Evolutionary conservation across 495 filamentous ascomycete species (phyloP).

Genomic region (Neurospora intermedia): DNA sequence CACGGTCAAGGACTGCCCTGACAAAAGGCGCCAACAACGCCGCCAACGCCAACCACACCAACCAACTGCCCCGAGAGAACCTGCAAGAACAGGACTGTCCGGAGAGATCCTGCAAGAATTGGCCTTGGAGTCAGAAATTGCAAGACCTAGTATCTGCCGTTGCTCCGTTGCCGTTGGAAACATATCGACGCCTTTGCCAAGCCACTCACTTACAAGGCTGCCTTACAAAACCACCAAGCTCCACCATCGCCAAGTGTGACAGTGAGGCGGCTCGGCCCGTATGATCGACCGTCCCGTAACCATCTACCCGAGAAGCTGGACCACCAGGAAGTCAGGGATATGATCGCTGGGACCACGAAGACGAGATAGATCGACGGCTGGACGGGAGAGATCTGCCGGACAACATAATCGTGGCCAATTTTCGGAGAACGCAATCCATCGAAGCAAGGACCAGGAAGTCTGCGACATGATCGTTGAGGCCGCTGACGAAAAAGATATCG

Average conservation of each 20-base stretch:
- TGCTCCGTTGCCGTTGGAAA: no score
- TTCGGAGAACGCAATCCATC: neutral
- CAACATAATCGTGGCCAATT: slow-evolving; percentile 30
- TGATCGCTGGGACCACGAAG: neutral
- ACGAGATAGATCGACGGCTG: slow-evolving; percentile 16
- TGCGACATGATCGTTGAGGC: slow-evolving; percentile 59
- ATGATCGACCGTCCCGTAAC: neutral
- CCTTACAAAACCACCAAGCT: slow-evolving; percentile 36
- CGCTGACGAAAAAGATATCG: slow-evolving; percentile 53
- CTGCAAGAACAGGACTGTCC: slow-evolving; percentile 74
- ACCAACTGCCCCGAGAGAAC: slow-evolving; percentile 53
- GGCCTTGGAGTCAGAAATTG: slow-evolving; percentile 24
- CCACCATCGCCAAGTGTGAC: slow-evolving; percentile 55
- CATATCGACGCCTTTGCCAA: neutral
- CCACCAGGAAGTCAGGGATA: neutral
- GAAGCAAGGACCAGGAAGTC: slow-evolving; percentile 34
- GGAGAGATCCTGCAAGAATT: slow-evolving; percentile 60
- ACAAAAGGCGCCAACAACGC: neutral
- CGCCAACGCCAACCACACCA: neutral
- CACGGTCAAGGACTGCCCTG: slow-evolving; percentile 13
- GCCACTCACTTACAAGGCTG: neutral
- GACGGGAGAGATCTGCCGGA: slow-evolving; percentile 50
- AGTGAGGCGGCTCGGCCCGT: slow-evolving; percentile 18
- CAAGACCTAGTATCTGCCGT: slow-evolving; percentile 44
- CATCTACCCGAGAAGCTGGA: neutral